Conservation (phyloP, 1,139 yeast genomes). For the Kodamaea derodonti region DNA sequence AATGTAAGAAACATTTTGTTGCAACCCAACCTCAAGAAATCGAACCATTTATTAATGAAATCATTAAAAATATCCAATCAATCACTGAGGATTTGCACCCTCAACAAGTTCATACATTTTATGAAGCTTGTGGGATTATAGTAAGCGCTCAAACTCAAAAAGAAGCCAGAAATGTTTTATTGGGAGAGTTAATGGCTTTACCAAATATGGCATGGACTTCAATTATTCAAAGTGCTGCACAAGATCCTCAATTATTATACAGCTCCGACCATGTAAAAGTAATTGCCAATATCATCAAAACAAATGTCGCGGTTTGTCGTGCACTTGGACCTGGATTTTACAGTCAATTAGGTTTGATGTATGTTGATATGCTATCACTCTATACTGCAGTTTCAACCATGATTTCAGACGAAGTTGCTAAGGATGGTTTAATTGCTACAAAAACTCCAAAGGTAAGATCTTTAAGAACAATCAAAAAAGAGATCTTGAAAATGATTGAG, state of each 20-base stretch:
- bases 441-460: conserved; percentile 95
- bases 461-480: conserved; percentile 93
- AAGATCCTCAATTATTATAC: conserved; percentile 77
- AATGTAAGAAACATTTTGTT: conserved; percentile 94
- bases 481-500: conserved; percentile 83
- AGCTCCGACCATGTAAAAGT: conserved; percentile 89
- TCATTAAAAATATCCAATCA: conserved; percentile 73
- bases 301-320: conserved; percentile 90
- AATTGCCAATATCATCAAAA: conserved; percentile 87
- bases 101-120: conserved; percentile 95
- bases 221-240: conserved; percentile 82
- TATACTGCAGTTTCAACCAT: conserved; percentile 88
- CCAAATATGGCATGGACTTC: conserved; percentile 96
- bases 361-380: conserved; percentile 83
- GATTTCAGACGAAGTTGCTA: conserved; percentile 76
- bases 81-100: conserved; percentile 94
- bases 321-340: conserved; percentile 91
- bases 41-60: conserved; percentile 92
- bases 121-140: conserved; percentile 95
- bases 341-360: conserved; percentile 82
- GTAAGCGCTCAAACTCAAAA: conserved; percentile 74
- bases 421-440: conserved; percentile 82
- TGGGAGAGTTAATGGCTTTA: conserved; percentile 77
- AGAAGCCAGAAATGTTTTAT: conserved; percentile 65
- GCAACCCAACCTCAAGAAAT: conserved; percentile 79